A percentile compares a stretch with the other conserved stretches of the same genome.
These are phyloP conservation scores for Pneumocystis canis DNA, from an alignment of 1,139 yeast species.

Conservation along the genomic window DNA sequence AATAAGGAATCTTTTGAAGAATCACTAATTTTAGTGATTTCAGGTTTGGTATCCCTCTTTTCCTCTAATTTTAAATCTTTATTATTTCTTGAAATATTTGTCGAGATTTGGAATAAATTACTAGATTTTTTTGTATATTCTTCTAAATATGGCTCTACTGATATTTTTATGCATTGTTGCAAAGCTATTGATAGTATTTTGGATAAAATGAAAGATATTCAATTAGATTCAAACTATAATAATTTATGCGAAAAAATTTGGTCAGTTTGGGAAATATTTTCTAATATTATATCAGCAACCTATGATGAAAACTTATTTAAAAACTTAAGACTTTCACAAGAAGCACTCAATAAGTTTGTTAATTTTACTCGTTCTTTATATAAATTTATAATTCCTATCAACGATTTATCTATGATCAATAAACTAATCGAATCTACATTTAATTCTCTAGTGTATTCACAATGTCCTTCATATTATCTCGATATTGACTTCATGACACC, in stretches of 20 bases:
- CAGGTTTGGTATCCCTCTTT: background rate
- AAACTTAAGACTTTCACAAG: background rate
- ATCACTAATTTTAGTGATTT: background rate
- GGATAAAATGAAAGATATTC: background rate
- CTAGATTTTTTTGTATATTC: background rate
- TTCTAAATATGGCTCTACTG: background rate
- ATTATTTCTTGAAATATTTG: background rate
- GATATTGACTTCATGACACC: slow-evolving; percentile 7
- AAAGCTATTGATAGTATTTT: background rate
- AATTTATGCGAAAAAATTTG: background rate
- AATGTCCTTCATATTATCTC: slow-evolving; percentile 6
- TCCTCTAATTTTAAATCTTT: background rate
- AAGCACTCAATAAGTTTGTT: background rate
- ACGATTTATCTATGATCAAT: background rate
- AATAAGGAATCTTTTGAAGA: background rate
- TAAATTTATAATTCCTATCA: background rate
- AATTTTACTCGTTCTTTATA: slow-evolving; percentile 2
- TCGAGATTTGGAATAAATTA: background rate
- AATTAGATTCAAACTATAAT: background rate
- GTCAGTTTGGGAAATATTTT: background rate
- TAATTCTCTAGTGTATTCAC: slow-evolving; percentile 1
- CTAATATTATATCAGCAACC: background rate
- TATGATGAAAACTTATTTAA: background rate
- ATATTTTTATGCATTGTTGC: background rate
- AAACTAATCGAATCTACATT: background rate